Evolutionary conservation across 352 stramenopile genomes (phyloP), one percentile per base, ranked within the genome.

Genomic region (Phytopythium sindhum): DNA sequence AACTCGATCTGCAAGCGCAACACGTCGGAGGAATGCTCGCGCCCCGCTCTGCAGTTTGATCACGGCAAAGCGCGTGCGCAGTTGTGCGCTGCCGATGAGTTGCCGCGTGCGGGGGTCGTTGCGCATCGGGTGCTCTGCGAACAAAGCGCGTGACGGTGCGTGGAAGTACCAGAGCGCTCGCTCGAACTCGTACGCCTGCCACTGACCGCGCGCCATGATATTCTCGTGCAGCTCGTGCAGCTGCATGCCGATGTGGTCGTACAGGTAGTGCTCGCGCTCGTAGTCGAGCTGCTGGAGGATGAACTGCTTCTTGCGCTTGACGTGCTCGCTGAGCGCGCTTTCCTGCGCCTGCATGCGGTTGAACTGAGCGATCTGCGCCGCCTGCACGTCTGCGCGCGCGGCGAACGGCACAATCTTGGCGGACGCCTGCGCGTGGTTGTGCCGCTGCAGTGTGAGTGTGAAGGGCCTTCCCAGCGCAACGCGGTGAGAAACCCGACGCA

Each of bases 151-250:
- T 0, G 69, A 74, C 0, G 70, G 53, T 8, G 76, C 69, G 63
- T 90, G 70, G 45, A 84, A 88, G 37, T 84, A 90, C 80, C 78
- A 90, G 0, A 88, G 52, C n/a, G 64, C 72, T 58, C 85, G 80
- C 4, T 67, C 74, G 60, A 85, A 89, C 59, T 87, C 79, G 59
- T 77, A 90, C 37, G 75, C 77, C 28, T 90, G 81, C 79, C 81
- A 90, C 45, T 86, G 67, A 14, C 66, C 75, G 11, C 61, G 66
- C 2, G 62, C 67, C 80, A 90, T 89, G 65, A 84, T 75, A 28
- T 69, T 59, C 4, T 72, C 71, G 50, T 90, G 66, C 28, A 88
- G 60, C 1, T 56, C 44, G 21, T 79, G 72, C n/a, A 90, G 71
- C 50, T 79, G 54, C 9, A 15, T 28, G 24, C 72, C 71, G 31